Percentiles rank a stretch among this genome's conserved stretches.
Conservation (phyloP, 345 rosid genomes). For the Mallotus nudiflorus region DNA sequence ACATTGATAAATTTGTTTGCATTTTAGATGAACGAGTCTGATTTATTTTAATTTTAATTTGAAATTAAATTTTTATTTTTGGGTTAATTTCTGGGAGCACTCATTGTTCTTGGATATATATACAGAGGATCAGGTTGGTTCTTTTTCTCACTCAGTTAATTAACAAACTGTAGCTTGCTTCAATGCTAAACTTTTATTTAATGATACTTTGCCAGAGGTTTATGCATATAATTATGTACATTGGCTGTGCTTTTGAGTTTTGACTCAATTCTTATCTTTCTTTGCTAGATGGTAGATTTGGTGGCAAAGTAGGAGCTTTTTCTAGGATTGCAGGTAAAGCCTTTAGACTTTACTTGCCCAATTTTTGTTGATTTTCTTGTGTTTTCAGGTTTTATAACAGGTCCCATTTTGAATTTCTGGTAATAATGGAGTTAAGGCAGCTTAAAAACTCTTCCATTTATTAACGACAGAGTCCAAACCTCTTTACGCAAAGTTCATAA, state of each 20-base stretch:
- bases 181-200: too few species aligned
- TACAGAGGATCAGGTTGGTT: conserved; percentile 41
- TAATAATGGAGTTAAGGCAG: too few species aligned
- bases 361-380: too few species aligned
- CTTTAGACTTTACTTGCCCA: not conserved
- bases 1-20: not conserved
- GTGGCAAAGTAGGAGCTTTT: conserved; percentile 23
- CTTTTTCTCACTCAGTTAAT: too few species aligned
- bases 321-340: conserved; percentile 39
- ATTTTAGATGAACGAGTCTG: not conserved
- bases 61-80: not conserved
- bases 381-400: too few species aligned
- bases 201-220: too few species aligned
- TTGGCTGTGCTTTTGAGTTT: not conserved
- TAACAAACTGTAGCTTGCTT: too few species aligned
- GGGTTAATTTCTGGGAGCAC: conserved; percentile 28
- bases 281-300: conserved; percentile 28
- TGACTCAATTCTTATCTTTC: conserved; percentile 12
- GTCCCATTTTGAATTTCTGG: too few species aligned
- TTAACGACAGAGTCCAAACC: too few species aligned
- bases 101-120: conserved; percentile 34
- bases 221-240: too few species aligned
- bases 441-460: too few species aligned
- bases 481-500: too few species aligned
- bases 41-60: not conserved